These are phyloP conservation scores for Tylopilus felleus DNA, from an alignment of 768 basidiomycete species.

Conservation along the genomic window DNA sequence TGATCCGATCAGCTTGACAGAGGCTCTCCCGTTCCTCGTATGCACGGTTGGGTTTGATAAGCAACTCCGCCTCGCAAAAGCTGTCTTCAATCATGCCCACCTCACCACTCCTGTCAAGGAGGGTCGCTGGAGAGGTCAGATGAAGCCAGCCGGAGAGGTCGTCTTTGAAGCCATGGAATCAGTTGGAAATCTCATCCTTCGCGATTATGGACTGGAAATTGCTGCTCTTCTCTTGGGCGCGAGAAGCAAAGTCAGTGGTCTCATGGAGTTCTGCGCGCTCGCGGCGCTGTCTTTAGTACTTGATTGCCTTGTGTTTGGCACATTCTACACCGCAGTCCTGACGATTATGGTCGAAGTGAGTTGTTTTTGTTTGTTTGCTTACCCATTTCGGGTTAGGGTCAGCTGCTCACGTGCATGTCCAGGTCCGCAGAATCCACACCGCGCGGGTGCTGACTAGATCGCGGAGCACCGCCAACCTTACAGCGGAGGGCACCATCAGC, in stretches of 20 bases:
- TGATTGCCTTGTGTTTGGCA: constrained; percentile 86
- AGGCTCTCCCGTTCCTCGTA: constrained; percentile 96
- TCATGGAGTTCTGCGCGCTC: constrained; percentile 92
- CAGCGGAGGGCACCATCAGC: constrained; percentile 30
- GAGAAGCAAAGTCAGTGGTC: constrained; percentile 78
- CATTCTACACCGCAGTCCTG: constrained; percentile 85
- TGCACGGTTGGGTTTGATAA: constrained; percentile 99
- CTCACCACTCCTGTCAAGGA: constrained; percentile 38
- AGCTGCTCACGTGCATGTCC: constrained; percentile 6
- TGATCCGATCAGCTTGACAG: constrained; percentile 89
- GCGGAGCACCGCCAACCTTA: constrained; percentile 28
- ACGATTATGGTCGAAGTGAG: constrained; percentile 94
- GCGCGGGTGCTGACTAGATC: constrained; percentile 50
- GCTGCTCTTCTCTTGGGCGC: constrained; percentile 87
- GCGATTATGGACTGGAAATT: constrained; percentile 92
- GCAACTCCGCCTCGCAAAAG: constrained; percentile 84
- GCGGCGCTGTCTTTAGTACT: constrained; percentile 84
- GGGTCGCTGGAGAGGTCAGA: constrained; percentile 41
- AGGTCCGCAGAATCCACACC: constrained; percentile 72
- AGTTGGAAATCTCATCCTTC: constrained; percentile 79
- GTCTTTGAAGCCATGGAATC: constrained; percentile 79
- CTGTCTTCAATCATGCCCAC: constrained; percentile 84
- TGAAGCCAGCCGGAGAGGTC: constrained; percentile 79
- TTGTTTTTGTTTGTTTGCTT: constrained; percentile 18
- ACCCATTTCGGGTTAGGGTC: constrained; percentile 11